Evolutionary conservation across 164 flowering plant species (phyloP).

Genomic region (Paratinospora sagittata): DNA sequence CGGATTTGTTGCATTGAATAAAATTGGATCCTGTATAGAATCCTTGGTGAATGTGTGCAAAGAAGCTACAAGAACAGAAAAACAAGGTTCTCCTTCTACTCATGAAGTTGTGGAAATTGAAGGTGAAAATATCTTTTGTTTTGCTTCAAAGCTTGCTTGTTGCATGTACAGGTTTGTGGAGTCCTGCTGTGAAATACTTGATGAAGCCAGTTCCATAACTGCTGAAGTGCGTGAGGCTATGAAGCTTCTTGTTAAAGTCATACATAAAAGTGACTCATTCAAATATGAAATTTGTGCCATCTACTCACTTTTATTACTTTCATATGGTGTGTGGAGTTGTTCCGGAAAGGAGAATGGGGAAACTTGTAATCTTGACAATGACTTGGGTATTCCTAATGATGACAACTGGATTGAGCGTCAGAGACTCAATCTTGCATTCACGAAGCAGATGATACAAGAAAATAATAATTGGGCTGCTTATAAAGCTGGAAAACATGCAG

Average conservation of each 20-base stretch:
- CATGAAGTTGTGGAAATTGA: conserved; percentile 10
- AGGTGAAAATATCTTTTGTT: conserved; percentile 13
- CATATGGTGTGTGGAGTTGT: conserved; percentile 20
- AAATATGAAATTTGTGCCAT: conserved; percentile 24
- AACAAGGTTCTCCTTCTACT: conserved; percentile 10
- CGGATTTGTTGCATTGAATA: conserved; percentile 38
- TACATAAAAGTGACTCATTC: conserved; percentile 26
- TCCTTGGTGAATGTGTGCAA: conserved; percentile 18
- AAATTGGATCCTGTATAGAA: conserved; percentile 27
- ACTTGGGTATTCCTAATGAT: conserved; percentile 6
- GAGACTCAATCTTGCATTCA: conserved; percentile 28
- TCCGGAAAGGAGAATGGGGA: neutral
- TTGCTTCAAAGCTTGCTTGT: conserved; percentile 27
- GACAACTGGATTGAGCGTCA: conserved; percentile 34
- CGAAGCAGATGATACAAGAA: conserved; percentile 32
- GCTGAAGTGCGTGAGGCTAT: conserved; percentile 27
- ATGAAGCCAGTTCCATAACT: conserved; percentile 28
- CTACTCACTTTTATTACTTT: conserved; percentile 35
- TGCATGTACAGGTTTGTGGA: conserved; percentile 35
- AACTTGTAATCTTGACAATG: conserved; percentile 8
- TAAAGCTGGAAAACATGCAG: conserved; percentile 54
- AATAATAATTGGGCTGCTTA: conserved; percentile 53
- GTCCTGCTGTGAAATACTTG: conserved; percentile 37
- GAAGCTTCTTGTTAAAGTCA: conserved; percentile 28
- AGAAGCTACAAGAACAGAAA: conserved; percentile 3